A percentile compares a stretch with the other conserved stretches of the same genome.
Conservation (phyloP, 1,284 basidiomycete genomes). For the Trichosporon sp. region DNA sequence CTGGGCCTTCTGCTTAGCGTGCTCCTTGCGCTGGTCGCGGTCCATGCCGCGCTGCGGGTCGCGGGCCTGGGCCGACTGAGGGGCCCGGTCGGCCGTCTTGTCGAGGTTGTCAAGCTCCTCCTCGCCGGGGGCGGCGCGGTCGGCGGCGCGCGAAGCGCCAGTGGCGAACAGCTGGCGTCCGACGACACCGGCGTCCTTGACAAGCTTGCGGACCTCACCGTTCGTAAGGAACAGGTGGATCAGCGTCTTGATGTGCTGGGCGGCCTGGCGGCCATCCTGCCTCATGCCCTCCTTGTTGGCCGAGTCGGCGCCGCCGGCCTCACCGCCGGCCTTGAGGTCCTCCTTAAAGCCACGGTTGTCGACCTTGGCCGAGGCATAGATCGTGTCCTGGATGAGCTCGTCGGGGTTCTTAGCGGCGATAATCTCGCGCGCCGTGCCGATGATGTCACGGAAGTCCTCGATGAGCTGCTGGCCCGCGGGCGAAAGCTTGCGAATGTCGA, state of each 20-base stretch:
- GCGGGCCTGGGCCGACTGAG: neutral
- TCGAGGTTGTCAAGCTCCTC: slow-evolving; percentile 64
- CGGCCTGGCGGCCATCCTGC: slow-evolving; percentile 61
- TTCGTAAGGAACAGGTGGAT: slow-evolving; percentile 79
- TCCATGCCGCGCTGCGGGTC: neutral
- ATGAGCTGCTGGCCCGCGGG: slow-evolving; percentile 70
- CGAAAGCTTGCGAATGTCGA: slow-evolving; percentile 63
- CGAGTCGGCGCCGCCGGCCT: slow-evolving; percentile 5
- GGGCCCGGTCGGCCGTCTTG: slow-evolving; percentile 52
- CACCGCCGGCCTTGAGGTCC: neutral
- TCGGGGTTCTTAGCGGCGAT: slow-evolving; percentile 78
- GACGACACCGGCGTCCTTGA: slow-evolving; percentile 72
- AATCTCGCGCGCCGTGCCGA: slow-evolving; percentile 54
- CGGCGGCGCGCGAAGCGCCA: slow-evolving; percentile 68
- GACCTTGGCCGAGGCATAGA: slow-evolving; percentile 52
- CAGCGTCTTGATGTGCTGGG: slow-evolving; percentile 77
- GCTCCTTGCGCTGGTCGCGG: slow-evolving; percentile 35
- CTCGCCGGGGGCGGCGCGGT: slow-evolving; percentile 54
- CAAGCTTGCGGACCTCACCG: slow-evolving; percentile 81
- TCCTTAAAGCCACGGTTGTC: neutral
- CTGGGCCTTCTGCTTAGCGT: slow-evolving; percentile 43
- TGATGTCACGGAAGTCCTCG: slow-evolving; percentile 57
- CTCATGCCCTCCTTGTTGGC: slow-evolving; percentile 55
- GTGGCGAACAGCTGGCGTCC: slow-evolving; percentile 81
- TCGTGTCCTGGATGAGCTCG: slow-evolving; percentile 80